phyloP scores from a whole-genome alignment of 2,329 filamentous ascomycete genomes.

The Colletotrichum cordylinicola region DNA sequence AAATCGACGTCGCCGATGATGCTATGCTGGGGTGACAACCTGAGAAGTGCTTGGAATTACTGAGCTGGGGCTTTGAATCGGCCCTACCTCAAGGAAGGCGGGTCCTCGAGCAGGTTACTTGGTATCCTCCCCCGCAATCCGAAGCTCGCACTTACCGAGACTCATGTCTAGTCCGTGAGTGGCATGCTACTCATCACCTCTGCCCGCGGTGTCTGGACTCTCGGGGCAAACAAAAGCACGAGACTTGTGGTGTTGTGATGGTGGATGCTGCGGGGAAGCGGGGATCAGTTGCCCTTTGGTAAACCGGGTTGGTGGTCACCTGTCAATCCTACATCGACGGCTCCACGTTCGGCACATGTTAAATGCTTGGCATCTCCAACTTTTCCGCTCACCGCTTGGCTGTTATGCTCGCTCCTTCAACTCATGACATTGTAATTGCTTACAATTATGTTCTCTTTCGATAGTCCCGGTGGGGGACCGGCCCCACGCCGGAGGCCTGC shows the following conservation, averaged over 20 bases:
- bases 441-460: not conserved
- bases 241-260: not conserved
- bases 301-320: conserved; percentile 16
- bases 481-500: not conserved
- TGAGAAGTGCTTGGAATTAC: not conserved
- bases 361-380: not conserved
- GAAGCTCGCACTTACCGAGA: not conserved
- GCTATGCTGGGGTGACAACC: not conserved
- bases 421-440: not conserved
- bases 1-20: not conserved
- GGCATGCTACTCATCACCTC: not conserved
- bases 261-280: conserved; percentile 6
- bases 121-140: not conserved
- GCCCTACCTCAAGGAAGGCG: conserved; percentile 4
- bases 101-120: not conserved
- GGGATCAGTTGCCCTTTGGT: not conserved
- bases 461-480: not conserved
- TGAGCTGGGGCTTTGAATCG: not conserved
- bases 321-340: not conserved
- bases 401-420: not conserved
- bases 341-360: conserved; percentile 10
- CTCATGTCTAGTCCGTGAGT: not conserved
- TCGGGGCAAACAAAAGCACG: not conserved
- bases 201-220: not conserved
- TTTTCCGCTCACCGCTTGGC: not conserved